Base-by-base conservation (phyloP, 495 filamentous ascomycete genomes). In the Hyaloscypha hepaticicola region DNA sequence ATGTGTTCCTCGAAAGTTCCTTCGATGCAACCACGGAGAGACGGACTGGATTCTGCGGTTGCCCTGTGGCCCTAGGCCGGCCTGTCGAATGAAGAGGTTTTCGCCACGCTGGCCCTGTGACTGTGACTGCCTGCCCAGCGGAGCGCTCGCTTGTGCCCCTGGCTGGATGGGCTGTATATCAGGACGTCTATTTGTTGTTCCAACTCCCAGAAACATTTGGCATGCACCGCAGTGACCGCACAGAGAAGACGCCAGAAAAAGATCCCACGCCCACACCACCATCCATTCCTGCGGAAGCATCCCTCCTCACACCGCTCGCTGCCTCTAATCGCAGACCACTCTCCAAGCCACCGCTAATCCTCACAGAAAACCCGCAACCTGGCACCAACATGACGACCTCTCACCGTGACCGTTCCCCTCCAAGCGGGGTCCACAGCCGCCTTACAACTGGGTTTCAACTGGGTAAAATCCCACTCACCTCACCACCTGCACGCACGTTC, bases 291-390 rank as follows among this genome's bases (percentile, higher is more conserved):
- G 61, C 61, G 48, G 34, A 52, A 49, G 51, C 24, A 57, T 34
- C 52, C 27, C 52, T 50, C 52, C 53, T 65, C 63, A 65, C 63
- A 65, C 63, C 63, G 63, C 63, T 51, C 34, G 16, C 41, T 31
- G 22, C 14, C 14, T 19, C 63, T 28, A 60, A 65, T 65, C 21
- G 63, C 51, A 50, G 5, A 0, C 21, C 28, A n/a, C 5, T 29
- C 25, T 19, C 27, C 9, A 28, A 2, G 61, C 31, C 28, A 26
- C n/a, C 19, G 8, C 28, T 19, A 1, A 7, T 9, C 25, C 24
- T 24, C 56, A 29, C 19, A 24, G 21, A 22, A 24, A 5, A 22
- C 6, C 24, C 6, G 22, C 34, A 56, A 52, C 31, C 55, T 27
- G 34, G 38, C 62, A 58, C 25, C 25, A n/a, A 63, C 27, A 63